phyloP scores from a whole-genome alignment of 139 green algal species.

The Tetratostichococcus sp. region DNA sequence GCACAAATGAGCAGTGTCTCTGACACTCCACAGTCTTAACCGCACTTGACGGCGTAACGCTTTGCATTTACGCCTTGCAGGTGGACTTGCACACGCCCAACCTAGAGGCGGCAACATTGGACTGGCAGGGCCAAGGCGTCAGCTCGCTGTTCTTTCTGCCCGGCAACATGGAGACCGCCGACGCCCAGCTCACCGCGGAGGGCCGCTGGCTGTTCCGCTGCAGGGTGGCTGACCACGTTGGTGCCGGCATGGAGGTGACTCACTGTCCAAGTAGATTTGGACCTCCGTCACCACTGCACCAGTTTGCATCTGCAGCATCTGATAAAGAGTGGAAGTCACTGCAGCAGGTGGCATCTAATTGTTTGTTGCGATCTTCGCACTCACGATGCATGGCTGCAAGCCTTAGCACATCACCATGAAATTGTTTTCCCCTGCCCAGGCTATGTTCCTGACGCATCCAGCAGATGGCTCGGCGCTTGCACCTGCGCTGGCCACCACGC shows the following conservation, averaged over 20 bases:
- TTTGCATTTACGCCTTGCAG: not conserved
- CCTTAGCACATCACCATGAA: too few species aligned
- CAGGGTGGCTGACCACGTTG: slow-evolving; percentile 30
- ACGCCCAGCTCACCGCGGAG: slow-evolving; percentile 17
- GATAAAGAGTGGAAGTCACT: too few species aligned
- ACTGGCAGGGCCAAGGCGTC: slow-evolving; percentile 14
- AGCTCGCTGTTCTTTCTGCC: slow-evolving; percentile 24
- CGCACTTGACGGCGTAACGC: too few species aligned
- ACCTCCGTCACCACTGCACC: too few species aligned
- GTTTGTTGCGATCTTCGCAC: too few species aligned
- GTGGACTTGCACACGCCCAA: slow-evolving; percentile 72
- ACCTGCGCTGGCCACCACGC: not conserved
- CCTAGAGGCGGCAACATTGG: slow-evolving; percentile 18
- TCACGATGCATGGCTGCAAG: too few species aligned
- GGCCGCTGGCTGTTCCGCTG: slow-evolving; percentile 30
- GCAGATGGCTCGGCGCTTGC: not conserved
- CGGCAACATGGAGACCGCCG: slow-evolving; percentile 34
- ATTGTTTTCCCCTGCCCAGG: not conserved
- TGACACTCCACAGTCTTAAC: too few species aligned
- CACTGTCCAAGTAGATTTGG: too few species aligned
- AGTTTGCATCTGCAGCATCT: too few species aligned
- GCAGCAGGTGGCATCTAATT: too few species aligned
- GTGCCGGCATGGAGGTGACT: slow-evolving; percentile 12
- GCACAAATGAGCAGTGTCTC: too few species aligned
- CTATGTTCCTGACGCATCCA: not conserved